Conservation (phyloP, 2,329 filamentous ascomycete species). For the Ustilaginoidea virens region DNA sequence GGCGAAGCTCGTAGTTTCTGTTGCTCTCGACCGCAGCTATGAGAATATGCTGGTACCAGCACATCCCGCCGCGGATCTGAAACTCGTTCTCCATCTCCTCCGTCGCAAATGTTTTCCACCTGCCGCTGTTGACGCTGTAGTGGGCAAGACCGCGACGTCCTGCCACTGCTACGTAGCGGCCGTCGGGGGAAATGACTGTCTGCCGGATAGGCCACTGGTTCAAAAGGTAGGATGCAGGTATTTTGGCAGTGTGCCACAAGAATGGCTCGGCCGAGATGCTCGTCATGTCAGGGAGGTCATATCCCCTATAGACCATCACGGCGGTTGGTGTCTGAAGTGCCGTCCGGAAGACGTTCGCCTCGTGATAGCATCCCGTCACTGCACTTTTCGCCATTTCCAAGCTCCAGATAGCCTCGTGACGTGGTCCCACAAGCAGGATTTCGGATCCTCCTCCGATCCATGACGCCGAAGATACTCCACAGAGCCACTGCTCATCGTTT, state of each 20-base stretch:
- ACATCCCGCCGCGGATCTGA: slow-evolving; percentile 88
- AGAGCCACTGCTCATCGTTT: slow-evolving; percentile 75
- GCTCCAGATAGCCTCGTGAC: slow-evolving; percentile 67
- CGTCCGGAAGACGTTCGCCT: slow-evolving; percentile 79
- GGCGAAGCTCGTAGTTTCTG: slow-evolving; percentile 68
- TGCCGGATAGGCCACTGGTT: slow-evolving; percentile 89
- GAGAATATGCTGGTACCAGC: slow-evolving; percentile 93
- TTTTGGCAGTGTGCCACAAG: slow-evolving; percentile 85
- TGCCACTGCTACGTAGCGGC: slow-evolving; percentile 91
- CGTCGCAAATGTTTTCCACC: slow-evolving; percentile 90
- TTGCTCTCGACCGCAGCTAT: slow-evolving; percentile 86
- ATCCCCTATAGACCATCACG: slow-evolving; percentile 84
- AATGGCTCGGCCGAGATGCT: slow-evolving; percentile 85
- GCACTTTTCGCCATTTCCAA: slow-evolving; percentile 90
- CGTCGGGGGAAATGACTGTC: slow-evolving; percentile 79
- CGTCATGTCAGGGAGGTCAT: slow-evolving; percentile 79
- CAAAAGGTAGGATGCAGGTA: slow-evolving; percentile 70
- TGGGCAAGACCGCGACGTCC: slow-evolving; percentile 82
- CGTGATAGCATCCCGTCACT: slow-evolving; percentile 80
- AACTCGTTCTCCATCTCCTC: slow-evolving; percentile 76
- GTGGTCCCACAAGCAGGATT: slow-evolving; percentile 55
- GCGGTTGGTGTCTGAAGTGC: slow-evolving; percentile 78
- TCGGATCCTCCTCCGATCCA: slow-evolving; percentile 87
- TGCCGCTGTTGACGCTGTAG: slow-evolving; percentile 84
- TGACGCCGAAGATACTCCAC: slow-evolving; percentile 57